Base-by-base conservation (phyloP, 1,284 basidiomycete genomes). In the Trametes versicolor region DNA sequence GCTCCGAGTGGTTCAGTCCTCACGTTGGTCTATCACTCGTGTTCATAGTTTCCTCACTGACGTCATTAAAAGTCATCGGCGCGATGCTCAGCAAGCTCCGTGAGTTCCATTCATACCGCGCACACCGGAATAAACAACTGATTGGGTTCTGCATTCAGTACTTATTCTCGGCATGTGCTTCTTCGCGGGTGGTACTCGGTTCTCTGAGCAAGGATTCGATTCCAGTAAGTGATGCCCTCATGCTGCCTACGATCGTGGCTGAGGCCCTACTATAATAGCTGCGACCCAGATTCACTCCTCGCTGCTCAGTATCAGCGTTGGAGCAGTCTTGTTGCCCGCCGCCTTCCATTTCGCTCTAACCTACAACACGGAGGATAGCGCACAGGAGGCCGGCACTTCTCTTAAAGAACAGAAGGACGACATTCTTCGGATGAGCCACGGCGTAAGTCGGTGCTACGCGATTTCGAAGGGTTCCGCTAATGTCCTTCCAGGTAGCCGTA, bases 391-490 rank as follows among this genome's bases (percentile, higher is more conserved):
- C 47, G 51, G 62, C 21, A 72, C 62, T 65, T 69, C 67, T 9
- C 58, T 72, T 47, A 70, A 69, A 73, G 47, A 79, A 75, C 68
- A 81, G 65, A 82, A 78, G 58, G 13, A 64, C 47, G 81, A 90
- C 67, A 91, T 97, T 64, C 75, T 97, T 45, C 83, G 82, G 41
- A 96, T 97, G 91, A 94, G 92, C 70, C 93, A 93, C 70, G 94
- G 93, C 6, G 92, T 93, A 64, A 74, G 92, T 29, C 39, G 15
- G 32, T 15, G 12, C 77, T 25, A 9, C 12, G n/a, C 23, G 2
- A 6, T 23, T 15, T 12, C 5, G 4, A 15, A 5, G 17, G 19
- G 6, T 12, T 34, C 25, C 13, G 15, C 21, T 50, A 37, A 5
- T 34, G 0, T 45, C 50, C n/a, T 23, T 19, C 7, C 19, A 90